Evolutionary conservation across 148 eudicot species (phyloP), one percentile per base, ranked within the genome.

Genomic region (Rhododendron ovatum): DNA sequence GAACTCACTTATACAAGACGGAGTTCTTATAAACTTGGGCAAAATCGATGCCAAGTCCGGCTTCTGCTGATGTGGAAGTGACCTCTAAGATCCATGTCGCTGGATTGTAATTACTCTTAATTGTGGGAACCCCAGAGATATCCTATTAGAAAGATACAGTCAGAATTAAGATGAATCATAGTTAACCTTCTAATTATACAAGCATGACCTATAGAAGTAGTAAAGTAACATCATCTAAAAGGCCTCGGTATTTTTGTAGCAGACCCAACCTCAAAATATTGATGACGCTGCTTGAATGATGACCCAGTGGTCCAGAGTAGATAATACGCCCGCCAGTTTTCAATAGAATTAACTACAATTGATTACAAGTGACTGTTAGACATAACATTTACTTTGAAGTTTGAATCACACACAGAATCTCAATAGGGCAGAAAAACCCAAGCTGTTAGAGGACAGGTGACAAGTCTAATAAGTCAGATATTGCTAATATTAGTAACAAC

Each of bases 261-360:
- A 88, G 71, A 87, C 87, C 82, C 83, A 15, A 94, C 98, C 97
- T 95, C 96, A 85, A 95, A 94, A 84, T 95, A 93, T 87, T 88
- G 41, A 95, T 93, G 47, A 95, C 89, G 45, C 65, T 80, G 77
- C 89, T 86, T 69, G 98, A 95, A 39, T 91, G 91, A 80, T 81
- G 90, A 84, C 98, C 98, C 63, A 95, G 82, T 33, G 92, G 94
- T 81, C 98, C 98, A 84, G 93, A 93, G 85, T 95, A 95, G 85
- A 95, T 93, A 79, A 92, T 87, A 77, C 71, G 90, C 7, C 98
- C 98, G 9, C 98, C 98, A 75, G 89, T 67, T 92, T 95, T 93
- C 88, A 95, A 88, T 12, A 95, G 93, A 82, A 94, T 79, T 89
- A 94, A 85, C 98, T 95, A 92, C 90, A 90, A 88, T 5, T 43